Base-by-base conservation (phyloP, 805 yeast species). In the Torulaspora delbrueckii region DNA sequence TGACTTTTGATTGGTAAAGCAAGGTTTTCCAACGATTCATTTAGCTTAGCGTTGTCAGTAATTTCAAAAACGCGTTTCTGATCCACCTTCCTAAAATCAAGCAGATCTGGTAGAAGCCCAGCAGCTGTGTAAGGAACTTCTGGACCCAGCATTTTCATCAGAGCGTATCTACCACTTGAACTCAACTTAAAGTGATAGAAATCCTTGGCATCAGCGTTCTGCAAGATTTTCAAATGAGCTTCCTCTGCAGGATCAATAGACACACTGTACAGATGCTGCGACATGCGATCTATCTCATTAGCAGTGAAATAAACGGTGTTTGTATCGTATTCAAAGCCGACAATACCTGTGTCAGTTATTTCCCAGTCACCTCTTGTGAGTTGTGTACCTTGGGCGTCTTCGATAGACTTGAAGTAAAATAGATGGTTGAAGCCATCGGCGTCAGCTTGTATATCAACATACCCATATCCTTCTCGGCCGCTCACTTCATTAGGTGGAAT, bases 381-480 rank as follows among this genome's bases (percentile, higher is more conserved):
- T 39, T 72, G 68, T 3, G 45, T 50, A 1, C 80, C 80, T 3
- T 62, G 57, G 0, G 66, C 55, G 27, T 74, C 59, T 4, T 65
- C 58, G 1, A 76, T 71, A 1, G 75, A 68, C 13, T 74, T 66
- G 54, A 78, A 84, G 58, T 76, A 79, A 2, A 80, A 86, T 39
- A 86, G 63, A 59, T 85, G 93, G 50, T 76, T 78, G 60, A 65
- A 82, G 0, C 84, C 82, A 9, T 69, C 45, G 8, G 58, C 70
- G 27, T 70, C 72, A 13, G 75, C 79, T 10, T 79, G 72, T 3
- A 78, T 65, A 59, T 85, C 93, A 41, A 85, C 70, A 56, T 81
- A 86, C 0, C 91, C 91, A 47, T 71, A 51, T 0, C 40, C 56
- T 2, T 30, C 28, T 28, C 72, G 59, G 1, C 62, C 68, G 5